Evolutionary conservation across 257 asterid species (phyloP).

Genomic region (Cynanchum wilfordii): DNA sequence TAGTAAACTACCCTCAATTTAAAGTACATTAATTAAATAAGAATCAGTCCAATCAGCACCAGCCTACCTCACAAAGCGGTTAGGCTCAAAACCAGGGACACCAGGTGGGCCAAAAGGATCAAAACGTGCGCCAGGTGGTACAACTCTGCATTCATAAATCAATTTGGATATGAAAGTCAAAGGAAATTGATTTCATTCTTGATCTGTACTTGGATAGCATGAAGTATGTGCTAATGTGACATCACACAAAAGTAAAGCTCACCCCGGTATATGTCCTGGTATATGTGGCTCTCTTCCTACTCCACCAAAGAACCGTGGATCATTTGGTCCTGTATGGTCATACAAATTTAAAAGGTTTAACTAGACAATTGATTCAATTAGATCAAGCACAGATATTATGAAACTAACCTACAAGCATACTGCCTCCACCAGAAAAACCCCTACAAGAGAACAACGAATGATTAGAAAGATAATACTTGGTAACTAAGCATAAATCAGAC

Average conservation of each 20-base stretch:
- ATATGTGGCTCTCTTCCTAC: conserved; percentile 37
- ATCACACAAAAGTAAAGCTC: neutral
- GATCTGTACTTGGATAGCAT: neutral
- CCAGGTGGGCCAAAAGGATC: conserved; percentile 89
- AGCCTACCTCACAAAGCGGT: conserved; percentile 59
- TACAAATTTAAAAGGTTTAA: neutral
- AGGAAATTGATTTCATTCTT: neutral
- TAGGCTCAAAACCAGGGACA: conserved; percentile 82
- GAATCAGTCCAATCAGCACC: neutral
- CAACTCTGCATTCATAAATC: conserved; percentile 35
- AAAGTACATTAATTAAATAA: neutral
- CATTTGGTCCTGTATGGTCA: conserved; percentile 57
- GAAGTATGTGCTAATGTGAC: neutral
- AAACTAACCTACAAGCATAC: conserved; percentile 70
- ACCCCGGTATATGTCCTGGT: conserved; percentile 59
- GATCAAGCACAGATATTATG: conserved; percentile 3
- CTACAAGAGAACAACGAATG: conserved; percentile 31
- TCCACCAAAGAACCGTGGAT: conserved; percentile 73
- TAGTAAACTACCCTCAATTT: too few relatives aligned
- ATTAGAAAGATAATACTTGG: neutral
- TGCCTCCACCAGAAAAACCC: conserved; percentile 50
- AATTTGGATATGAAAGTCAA: neutral
- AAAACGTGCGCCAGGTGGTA: conserved; percentile 88
- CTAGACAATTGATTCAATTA: conserved; percentile 1
- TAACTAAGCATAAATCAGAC: neutral